Evolutionary conservation across 1,284 basidiomycete species (phyloP).

Genomic region (Xerocomus alliaceus): DNA sequence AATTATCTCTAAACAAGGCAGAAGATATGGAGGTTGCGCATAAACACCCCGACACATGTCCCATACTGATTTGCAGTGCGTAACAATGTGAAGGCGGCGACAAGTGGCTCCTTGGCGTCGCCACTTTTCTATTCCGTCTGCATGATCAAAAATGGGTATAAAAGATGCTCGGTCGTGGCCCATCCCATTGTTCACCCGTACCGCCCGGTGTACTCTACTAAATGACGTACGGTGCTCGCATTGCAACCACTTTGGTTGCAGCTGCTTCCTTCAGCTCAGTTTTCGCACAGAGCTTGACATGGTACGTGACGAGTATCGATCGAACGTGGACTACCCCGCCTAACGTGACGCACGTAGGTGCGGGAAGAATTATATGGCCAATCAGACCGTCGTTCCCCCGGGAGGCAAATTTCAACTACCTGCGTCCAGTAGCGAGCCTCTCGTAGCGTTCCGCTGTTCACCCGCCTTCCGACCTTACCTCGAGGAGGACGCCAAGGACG

Average conservation of each 20-base stretch:
- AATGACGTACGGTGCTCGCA: slow-evolving; percentile 17
- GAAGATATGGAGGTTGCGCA: too few species aligned
- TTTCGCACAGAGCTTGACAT: slow-evolving; percentile 31
- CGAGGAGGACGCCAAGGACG: slow-evolving; percentile 52
- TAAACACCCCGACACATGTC: not conserved
- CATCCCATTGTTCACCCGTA: not conserved
- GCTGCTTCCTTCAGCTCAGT: slow-evolving; percentile 1
- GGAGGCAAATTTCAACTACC: slow-evolving; percentile 67
- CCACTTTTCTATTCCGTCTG: not conserved
- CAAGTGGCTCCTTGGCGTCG: not conserved
- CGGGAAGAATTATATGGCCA: slow-evolving; percentile 67
- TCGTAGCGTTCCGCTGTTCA: slow-evolving; percentile 71
- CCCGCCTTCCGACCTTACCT: slow-evolving; percentile 75
- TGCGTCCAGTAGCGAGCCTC: slow-evolving; percentile 52
- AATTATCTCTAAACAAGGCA: too few species aligned
- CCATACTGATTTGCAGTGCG: not conserved
- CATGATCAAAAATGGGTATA: not conserved
- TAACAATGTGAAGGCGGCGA: not conserved
- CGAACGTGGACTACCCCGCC: not conserved
- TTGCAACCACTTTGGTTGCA: slow-evolving; percentile 8
- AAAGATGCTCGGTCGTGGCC: not conserved
- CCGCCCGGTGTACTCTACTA: too few species aligned
- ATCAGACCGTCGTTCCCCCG: slow-evolving; percentile 57
- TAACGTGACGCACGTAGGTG: slow-evolving; percentile 52
- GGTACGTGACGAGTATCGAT: slow-evolving; percentile 17